Conservation (phyloP, 1,284 basidiomycete species). For the Coniophora puteana region DNA sequence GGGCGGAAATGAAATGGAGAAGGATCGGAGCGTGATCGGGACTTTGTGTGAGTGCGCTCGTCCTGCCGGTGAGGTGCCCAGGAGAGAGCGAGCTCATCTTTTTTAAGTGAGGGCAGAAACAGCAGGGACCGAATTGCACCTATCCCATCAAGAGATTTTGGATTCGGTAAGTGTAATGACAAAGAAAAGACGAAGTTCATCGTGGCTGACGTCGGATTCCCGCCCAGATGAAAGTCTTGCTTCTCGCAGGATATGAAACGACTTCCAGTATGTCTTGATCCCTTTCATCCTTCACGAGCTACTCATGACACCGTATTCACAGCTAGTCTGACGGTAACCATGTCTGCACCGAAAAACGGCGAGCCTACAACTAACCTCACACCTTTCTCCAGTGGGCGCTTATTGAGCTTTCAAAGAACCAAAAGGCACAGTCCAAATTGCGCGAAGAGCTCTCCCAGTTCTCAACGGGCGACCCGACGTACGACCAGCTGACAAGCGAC, state of each 20-base stretch:
- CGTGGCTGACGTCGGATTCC: not conserved
- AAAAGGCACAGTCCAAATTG: constrained; percentile 8
- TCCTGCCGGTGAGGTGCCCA: not conserved
- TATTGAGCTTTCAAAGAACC: constrained; percentile 9
- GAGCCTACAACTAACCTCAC: not conserved
- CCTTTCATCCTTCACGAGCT: too few species aligned
- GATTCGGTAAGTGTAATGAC: not conserved
- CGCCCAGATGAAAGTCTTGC: constrained; percentile 9
- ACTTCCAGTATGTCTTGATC: constrained; percentile 11
- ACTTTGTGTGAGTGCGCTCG: not conserved
- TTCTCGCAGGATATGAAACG: constrained; percentile 13
- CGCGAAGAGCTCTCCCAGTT: constrained; percentile 11
- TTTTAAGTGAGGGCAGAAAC: not conserved
- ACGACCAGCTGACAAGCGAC: constrained; percentile 9
- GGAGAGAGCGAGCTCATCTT: not conserved
- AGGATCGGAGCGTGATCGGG: constrained; percentile 44
- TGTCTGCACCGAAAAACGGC: not conserved
- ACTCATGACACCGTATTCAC: constrained; percentile 1
- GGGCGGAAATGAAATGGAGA: constrained; percentile 16
- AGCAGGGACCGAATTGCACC: not conserved
- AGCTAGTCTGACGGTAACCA: not conserved
- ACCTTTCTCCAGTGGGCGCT: constrained; percentile 3
- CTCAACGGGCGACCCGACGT: constrained; percentile 9
- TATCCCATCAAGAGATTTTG: not conserved
- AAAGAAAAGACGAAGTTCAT: not conserved